Evolutionary conservation across 2,329 filamentous ascomycete genomes (phyloP), one percentile per base, ranked within the genome.

Genomic region (Fusarium sp.): DNA sequence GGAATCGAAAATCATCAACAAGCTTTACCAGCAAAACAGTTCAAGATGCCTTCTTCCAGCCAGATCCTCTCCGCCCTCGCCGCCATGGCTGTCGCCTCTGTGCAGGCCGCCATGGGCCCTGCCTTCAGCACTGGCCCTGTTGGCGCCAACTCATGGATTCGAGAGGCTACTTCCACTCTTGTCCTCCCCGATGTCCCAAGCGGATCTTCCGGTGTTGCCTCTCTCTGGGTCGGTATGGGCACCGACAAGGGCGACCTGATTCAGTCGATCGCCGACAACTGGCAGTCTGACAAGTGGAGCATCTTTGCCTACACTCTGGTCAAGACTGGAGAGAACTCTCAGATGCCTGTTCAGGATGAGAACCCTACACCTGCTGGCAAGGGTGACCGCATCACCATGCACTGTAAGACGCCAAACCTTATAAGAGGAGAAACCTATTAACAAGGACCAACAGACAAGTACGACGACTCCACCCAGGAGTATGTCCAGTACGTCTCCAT

Each of bases 201-300:
- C 37, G 80, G 81, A 38, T 81, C 80, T 43, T 78, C 77, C 6
- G 83, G 84, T 33, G 80, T 82, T 63, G 72, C 82, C 22, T 85
- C 84, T 6, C 80, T 87, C 20, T 87, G 85, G 86, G 83, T 86
- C 17, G 86, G 86, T 14, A 86, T 87, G 85, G 85, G 85, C 5
- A 87, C 85, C 6, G 84, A 82, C 5, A 82, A 82, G n/a, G 85
- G 83, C 27, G 83, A 87, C 65, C 71, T 87, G 76, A 84, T 87
- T 66, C 85, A 87, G 79, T 85, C 84, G 5, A 85, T 87, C 32
- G 82, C 84, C 62, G 84, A 86, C 37, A 83, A 84, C 76, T 73
- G 47, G 63, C n/a, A 69, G 20, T 72, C 75, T 0, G 37, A 58
- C 3, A 30, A 62, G n/a, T 87, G 85, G 85, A 81, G 73, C 56